Base-by-base conservation (phyloP, 2,329 filamentous ascomycete genomes). In the Epichloe sylvatica region DNA sequence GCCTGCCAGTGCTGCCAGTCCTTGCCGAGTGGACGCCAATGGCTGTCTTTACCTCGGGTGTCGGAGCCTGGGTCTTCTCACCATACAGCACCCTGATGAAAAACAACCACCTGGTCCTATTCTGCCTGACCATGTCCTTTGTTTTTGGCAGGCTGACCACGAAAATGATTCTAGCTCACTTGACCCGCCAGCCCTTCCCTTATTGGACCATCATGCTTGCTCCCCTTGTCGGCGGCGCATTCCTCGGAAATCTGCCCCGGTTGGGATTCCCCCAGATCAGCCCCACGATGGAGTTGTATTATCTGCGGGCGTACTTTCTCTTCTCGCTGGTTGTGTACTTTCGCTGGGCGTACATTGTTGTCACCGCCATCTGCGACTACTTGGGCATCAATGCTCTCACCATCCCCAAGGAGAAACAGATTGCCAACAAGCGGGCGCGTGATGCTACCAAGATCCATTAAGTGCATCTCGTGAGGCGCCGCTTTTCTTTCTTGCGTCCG, bases 91-190 rank as follows among this genome's bases (percentile, higher is more conserved):
- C 78, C 11, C 70, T 98, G 37, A 77, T 94, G 62, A 69, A 71
- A 36, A 81, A 94, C 52, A 96, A 97, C 69, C 86, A 92, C 61
- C 78, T 98, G 1, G 81, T 94, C 11, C 78, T 97, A 44, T 94
- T 95, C 67, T 96, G 90, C 71, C 69, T 94, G 52, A 94, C 87
- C 52, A 85, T 97, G 75, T 86, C 87, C n/a, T 90, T 97, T 60
- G 92, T 96, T 52, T 97, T 98, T 66, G 92, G 92, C 36, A 84
- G 92, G 57, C 89, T 98, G 83, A 97, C 92, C 0, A 98, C 92
- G 38, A 98, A 97, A 73, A 97, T 97, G 67, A 98, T 98, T 62
- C 81, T 98, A 17, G 91, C 92, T 3, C 92, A 98, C 67, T 74
- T 98, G 47, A 92, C 92, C 2, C 81, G 81, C 54, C 92, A 97